Evolutionary conservation across 129 eudicot species (phyloP), one percentile per base, ranked within the genome.

Genomic region (Flaveria robusta): DNA sequence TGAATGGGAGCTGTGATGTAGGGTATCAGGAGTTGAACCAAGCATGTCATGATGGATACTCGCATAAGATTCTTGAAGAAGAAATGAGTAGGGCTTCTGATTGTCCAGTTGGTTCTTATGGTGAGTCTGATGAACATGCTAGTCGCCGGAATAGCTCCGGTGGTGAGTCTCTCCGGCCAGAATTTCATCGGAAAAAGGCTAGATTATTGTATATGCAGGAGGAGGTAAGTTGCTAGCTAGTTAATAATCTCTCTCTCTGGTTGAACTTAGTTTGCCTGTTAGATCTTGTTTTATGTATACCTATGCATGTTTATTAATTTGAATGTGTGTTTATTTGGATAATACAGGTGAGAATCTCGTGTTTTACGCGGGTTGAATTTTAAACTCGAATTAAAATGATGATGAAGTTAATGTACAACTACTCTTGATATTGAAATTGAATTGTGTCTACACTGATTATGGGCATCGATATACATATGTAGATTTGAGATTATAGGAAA

Each of bases 151-250:
- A 49, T 51, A 84, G 82, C 78, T 81, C 83, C 68, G 71, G 88
- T 9, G 7, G 50, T 15, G 89, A 82, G 23, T 80, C 85, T 45
- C 47, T 68, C 31, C 74, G 72, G 69, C 92, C 89, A 0, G 91
- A 87, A 20, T 83, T 84, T 80, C 89, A 75, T 60, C 89, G 85
- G 62, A 92, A 84, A 82, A 90, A 90, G 70, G 90, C 91, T 6
- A 88, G 77, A 77, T 86, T 92, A 26, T 46, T 92, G 63, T 83
- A 72, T 75, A 79, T 92, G 96, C 91, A 86, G 72, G 91, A 92
- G 24, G 96, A 92, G 98, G 98, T 92, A 79, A 22, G 46, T 72
- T 22, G 16, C 37, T 29, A 43, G 16, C 37, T 29, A 43, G 9
- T n/a, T 1, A 3, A 59, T 14, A n/a, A 16, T 11, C 1, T 62